phyloP scores from a whole-genome alignment of 805 yeast species.

The Sugiyamaella qingdaonensis region DNA sequence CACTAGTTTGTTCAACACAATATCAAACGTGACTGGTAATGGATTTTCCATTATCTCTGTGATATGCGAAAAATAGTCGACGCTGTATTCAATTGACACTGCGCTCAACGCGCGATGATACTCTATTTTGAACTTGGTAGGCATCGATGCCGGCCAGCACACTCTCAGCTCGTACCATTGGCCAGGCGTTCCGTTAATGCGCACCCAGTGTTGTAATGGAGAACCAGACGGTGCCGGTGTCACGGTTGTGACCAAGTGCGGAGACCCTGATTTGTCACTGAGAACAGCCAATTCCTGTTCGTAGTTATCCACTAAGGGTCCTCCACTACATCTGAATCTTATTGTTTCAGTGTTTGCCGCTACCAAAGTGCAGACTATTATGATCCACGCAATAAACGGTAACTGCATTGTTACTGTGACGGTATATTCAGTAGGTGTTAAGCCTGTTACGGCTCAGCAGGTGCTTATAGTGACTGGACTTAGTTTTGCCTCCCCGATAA shows the following conservation, averaged over 20 bases:
- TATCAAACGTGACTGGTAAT: slow-evolving; percentile 12
- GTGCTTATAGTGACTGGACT: too few species aligned
- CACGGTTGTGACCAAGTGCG: not conserved
- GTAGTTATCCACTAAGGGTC: not conserved
- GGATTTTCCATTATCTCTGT: slow-evolving; percentile 15
- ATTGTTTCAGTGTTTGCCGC: not conserved
- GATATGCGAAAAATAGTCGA: slow-evolving; percentile 16
- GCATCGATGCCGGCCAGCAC: slow-evolving; percentile 35
- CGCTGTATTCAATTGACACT: slow-evolving; percentile 10
- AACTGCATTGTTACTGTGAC: too few species aligned
- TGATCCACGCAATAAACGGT: not conserved
- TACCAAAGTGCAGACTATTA: not conserved
- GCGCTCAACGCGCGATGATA: slow-evolving; percentile 16
- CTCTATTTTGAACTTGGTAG: slow-evolving; percentile 25
- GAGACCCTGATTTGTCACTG: not conserved
- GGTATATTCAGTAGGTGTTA: too few species aligned
- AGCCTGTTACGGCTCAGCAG: too few species aligned
- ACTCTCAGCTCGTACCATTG: slow-evolving; percentile 28
- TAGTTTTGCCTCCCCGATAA: too few species aligned
- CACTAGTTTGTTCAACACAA: slow-evolving; percentile 16
- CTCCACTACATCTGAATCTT: not conserved
- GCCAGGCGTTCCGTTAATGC: slow-evolving; percentile 8
- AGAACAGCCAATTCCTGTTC: not conserved
- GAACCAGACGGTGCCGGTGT: slow-evolving; percentile 8
- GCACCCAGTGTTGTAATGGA: slow-evolving; percentile 6